These are phyloP conservation scores for Helotiales sp. DNA, from an alignment of 2,329 filamentous ascomycete genomes.

Conservation along the genomic window DNA sequence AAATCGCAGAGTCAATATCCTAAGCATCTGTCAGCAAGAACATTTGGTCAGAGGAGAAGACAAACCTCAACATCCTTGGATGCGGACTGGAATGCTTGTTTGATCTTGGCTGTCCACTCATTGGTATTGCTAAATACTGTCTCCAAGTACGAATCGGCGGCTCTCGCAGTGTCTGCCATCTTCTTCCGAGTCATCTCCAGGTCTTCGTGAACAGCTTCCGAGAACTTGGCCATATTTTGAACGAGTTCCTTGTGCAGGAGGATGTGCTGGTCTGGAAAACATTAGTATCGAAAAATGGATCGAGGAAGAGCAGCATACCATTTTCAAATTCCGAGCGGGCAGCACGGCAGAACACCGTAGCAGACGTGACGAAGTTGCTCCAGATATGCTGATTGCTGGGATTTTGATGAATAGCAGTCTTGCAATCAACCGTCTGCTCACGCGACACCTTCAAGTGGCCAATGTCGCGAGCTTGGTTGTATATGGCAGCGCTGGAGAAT, in stretches of 20 bases:
- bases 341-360: constrained; percentile 65
- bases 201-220: constrained; percentile 33
- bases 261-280: constrained; percentile 39
- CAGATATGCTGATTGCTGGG: constrained; percentile 68
- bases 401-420: constrained; percentile 57
- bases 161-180: constrained; percentile 30
- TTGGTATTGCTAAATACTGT: constrained; percentile 32
- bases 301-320: constrained; percentile 42
- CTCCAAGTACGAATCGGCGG: constrained; percentile 36
- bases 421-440: constrained; percentile 53
- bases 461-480: constrained; percentile 45
- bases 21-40: constrained; percentile 19
- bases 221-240: constrained; percentile 39
- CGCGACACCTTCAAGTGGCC: constrained; percentile 45
- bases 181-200: constrained; percentile 32
- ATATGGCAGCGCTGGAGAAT: constrained; percentile 44
- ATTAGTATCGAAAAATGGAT: constrained; percentile 23
- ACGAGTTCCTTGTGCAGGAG: constrained; percentile 38
- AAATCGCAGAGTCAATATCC: constrained; percentile 30
- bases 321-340: constrained; percentile 63
- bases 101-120: constrained; percentile 32
- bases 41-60: not conserved
- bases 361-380: constrained; percentile 64
- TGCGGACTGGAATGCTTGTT: constrained; percentile 34
- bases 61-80: constrained; percentile 33